Base-by-base conservation (phyloP, 192 early-diverging fungal genomes). In the Backusella liffmaniae region DNA sequence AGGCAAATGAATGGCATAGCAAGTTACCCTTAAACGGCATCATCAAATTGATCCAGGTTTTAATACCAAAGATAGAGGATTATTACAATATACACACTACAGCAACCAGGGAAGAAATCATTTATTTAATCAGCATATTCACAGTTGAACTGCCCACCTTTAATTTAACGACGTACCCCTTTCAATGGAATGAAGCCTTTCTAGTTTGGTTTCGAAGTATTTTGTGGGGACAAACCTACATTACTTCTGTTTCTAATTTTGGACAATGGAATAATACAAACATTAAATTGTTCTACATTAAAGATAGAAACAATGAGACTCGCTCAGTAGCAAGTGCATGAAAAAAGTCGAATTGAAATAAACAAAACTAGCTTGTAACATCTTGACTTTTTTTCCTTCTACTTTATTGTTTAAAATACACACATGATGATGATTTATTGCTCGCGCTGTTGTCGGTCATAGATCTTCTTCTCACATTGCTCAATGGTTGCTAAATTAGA, bases 401-500 rank as follows among this genome's bases (percentile, higher is more conserved):
- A 23, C 8, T 35, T 34, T 30, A 18, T 36, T 67, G 16, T n/a
- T 67, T 18, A 18, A 67, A 67, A 67, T 32, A 18, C 16, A 67
- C 16, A 34, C 10, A 66, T 66, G 32, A n/a, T 32, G 16, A 10
- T 34, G 6, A 75, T 35, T 67, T 49, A 51, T 53, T 56, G 16
- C 46, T 72, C 26, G n/a, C 76, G 44, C 44, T 93, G 86, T 75
- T 94, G 94, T 77, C 90, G 85, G 21, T 88, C 86, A 72, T 90
- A 86, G 79, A 94, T 83, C 77, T 89, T 91, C 81, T 90, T 81
- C 77, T 99, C 98, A 66, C 96, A 97, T 76, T 91, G 80, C 44
- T 91, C 90, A 46, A 99, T 88, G 23, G 97, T 92, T 15, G 90
- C 93, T 73, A 99, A 83, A 80, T 97, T 99, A 21, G 94, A 94